phyloP scores from a whole-genome alignment of 2,329 filamentous ascomycete genomes.

The Colletotrichum gigasporum region DNA sequence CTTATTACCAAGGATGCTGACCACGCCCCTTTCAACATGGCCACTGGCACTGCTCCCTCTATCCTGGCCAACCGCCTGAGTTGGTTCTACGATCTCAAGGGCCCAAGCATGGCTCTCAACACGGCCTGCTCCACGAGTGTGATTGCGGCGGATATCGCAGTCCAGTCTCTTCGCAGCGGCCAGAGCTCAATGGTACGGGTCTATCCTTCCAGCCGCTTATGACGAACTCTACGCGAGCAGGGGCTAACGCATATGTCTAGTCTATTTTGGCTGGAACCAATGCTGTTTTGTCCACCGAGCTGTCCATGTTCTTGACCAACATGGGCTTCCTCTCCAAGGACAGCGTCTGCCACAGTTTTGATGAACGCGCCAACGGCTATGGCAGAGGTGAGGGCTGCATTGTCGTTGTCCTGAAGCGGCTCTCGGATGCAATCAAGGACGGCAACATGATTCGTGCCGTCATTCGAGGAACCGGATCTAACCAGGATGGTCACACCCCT shows the following conservation, averaged over 20 bases:
- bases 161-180: slow-evolving; percentile 39
- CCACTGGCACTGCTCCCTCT: slow-evolving; percentile 38
- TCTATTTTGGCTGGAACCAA: too few relatives aligned
- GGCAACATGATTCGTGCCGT: slow-evolving; percentile 48
- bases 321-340: background rate
- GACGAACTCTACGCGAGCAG: too few relatives aligned
- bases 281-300: slow-evolving; percentile 45
- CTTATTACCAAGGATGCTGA: slow-evolving; percentile 32
- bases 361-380: background rate
- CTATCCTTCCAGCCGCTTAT: background rate
- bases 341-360: background rate
- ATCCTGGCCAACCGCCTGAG: slow-evolving; percentile 34
- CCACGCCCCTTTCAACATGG: slow-evolving; percentile 23
- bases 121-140: slow-evolving; percentile 46
- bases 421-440: slow-evolving; percentile 50
- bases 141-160: slow-evolving; percentile 43
- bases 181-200: slow-evolving; percentile 37
- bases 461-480: slow-evolving; percentile 44
- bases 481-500: slow-evolving; percentile 52
- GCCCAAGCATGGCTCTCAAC: slow-evolving; percentile 43
- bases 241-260: too few relatives aligned
- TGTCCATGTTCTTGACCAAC: background rate
- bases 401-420: slow-evolving; percentile 55
- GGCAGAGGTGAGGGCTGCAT: slow-evolving; percentile 23
- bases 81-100: slow-evolving; percentile 37